phyloP scores from a whole-genome alignment of 2,329 filamentous ascomycete genomes.

The Alternaria metachromatica region DNA sequence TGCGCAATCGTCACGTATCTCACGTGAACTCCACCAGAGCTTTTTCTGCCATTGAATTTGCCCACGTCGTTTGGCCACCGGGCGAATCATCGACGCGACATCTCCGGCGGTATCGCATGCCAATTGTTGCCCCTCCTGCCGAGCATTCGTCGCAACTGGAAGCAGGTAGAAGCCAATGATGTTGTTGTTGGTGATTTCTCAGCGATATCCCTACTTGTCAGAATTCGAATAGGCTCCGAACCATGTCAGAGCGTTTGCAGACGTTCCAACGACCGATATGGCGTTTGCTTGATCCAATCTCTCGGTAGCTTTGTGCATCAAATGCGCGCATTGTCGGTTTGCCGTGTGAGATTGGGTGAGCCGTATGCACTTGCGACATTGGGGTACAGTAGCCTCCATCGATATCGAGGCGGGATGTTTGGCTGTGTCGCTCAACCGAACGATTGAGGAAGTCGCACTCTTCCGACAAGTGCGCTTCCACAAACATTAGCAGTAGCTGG shows the following conservation, averaged over 20 bases:
- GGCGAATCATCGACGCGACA: constrained; percentile 28
- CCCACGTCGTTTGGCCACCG: constrained; percentile 15
- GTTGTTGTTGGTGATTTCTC: not conserved
- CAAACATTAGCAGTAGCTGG: not conserved
- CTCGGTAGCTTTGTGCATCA: not conserved
- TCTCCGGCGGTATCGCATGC: constrained; percentile 30
- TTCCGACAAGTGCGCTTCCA: not conserved
- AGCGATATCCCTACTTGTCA: not conserved
- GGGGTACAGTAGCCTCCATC: not conserved
- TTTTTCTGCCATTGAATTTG: constrained; percentile 33
- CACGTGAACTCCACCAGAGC: constrained; percentile 22
- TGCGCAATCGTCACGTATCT: constrained; percentile 43
- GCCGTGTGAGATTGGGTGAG: not conserved
- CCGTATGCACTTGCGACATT: not conserved
- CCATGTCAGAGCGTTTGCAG: not conserved
- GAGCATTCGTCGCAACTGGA: constrained; percentile 16
- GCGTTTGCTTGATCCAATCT: not conserved
- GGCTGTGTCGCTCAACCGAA: not conserved
- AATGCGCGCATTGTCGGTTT: not conserved
- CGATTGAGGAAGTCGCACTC: not conserved
- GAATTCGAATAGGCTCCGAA: not conserved
- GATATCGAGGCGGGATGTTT: not conserved
- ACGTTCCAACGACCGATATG: not conserved
- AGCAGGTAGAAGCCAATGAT: not conserved
- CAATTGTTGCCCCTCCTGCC: constrained; percentile 20